Evolutionary conservation across 2,329 filamentous ascomycete genomes (phyloP), one percentile per base, ranked within the genome.

Genomic region (Golovinomyces cichoracearum): DNA sequence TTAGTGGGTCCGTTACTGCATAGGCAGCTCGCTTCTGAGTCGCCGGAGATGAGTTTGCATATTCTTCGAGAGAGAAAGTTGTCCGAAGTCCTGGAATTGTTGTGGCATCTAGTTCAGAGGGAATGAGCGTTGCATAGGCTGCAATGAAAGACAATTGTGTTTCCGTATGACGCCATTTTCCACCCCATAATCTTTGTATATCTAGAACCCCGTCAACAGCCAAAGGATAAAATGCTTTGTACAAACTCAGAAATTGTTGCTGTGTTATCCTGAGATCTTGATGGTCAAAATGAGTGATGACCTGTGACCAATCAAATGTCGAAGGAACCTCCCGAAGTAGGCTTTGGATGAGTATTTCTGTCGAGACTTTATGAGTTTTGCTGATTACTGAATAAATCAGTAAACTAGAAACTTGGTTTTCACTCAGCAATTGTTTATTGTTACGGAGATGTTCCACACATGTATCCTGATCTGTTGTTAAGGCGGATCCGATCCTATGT

Each of bases 61-160:
- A 81, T 38, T 78, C 73, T 47, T 74, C 69, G 26, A 69, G 54
- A 2, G 76, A 75, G 60, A 94, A 92, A 2, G 84, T 83, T 22
- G 76, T 72, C 49, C 82, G 74, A 31, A 95, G 71, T 29, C 80
- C 76, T 0, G 85, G 88, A 50, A 95, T 90, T 31, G 80, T 81
- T 12, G 78, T 80, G 2, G 83, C 80, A 61, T 95, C 85, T 23
- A 93, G 70, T 57, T 86, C 74, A 25, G 83, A 74, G 0, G 79
- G 72, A 12, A 73, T 74, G 50, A 86, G 72, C 3, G 81, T 82
- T 21, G 88, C 71, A 61, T 88, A 94, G 17, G 85, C 85, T 53
- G 80, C 80, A 48, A 95, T 74, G 61, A 95, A 94, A n/a, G 86
- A 92, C 31, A 98, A 67, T 54, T 95, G 88, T 0, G 90, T 83